phyloP scores from a whole-genome alignment of 345 rosid genomes.

The Camelina neglecta region DNA sequence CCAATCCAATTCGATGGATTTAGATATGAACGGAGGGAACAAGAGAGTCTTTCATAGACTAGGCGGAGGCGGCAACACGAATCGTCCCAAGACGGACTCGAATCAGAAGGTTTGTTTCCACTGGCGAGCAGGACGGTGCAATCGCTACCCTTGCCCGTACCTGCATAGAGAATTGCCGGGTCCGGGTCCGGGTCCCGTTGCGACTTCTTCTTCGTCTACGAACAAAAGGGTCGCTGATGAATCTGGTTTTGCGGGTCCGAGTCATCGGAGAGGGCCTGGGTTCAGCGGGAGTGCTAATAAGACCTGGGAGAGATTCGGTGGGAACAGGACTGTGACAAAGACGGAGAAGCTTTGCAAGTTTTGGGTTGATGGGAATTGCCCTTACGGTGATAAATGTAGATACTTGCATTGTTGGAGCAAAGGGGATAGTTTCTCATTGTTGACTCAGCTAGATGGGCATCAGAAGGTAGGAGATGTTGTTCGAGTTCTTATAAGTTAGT shows the following conservation, averaged over 20 bases:
- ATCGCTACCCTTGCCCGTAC: constrained; percentile 67
- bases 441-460: constrained; percentile 93
- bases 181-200: constrained; percentile 33
- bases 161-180: constrained; percentile 74
- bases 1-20: constrained; percentile 58
- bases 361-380: constrained; percentile 89
- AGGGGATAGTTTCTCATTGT: constrained; percentile 70
- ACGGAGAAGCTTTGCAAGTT: constrained; percentile 74
- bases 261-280: constrained; percentile 59
- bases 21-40: constrained; percentile 67
- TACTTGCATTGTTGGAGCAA: constrained; percentile 84
- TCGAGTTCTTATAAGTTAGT: not conserved
- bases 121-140: constrained; percentile 93
- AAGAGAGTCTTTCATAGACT: constrained; percentile 72
- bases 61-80: constrained; percentile 47
- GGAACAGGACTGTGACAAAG: constrained; percentile 55
- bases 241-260: constrained; percentile 62
- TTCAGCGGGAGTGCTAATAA: constrained; percentile 44
- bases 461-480: constrained; percentile 54
- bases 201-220: constrained; percentile 22
- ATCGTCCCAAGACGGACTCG: constrained; percentile 42
- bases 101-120: constrained; percentile 78
- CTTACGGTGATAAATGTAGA: constrained; percentile 71
- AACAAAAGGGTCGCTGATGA: constrained; percentile 73
- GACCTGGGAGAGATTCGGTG: constrained; percentile 66